Conservation (phyloP, 2,329 filamentous ascomycete species). For the Allantophomopsis lycopodina region DNA sequence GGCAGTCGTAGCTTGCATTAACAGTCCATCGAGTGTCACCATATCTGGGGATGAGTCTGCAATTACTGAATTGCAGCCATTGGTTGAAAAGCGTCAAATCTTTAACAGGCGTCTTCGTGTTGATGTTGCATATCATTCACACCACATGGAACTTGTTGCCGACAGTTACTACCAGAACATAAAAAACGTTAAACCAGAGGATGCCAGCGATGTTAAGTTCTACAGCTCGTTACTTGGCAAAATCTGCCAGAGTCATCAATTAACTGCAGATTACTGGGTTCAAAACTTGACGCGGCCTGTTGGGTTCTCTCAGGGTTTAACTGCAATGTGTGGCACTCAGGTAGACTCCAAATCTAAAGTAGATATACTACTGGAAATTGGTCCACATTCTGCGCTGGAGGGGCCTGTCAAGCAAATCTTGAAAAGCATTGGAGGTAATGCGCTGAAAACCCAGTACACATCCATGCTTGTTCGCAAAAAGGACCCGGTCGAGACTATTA, state of each 20-base stretch:
- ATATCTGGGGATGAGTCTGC: conserved; percentile 15
- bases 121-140: conserved; percentile 19
- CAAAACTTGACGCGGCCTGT: conserved; percentile 31
- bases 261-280: conserved; percentile 29
- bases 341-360: conserved; percentile 2
- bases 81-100: conserved; percentile 12
- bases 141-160: conserved; percentile 17
- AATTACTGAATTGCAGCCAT: conserved; percentile 12
- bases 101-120: conserved; percentile 16
- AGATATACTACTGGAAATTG: conserved; percentile 7
- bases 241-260: conserved; percentile 7
- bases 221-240: conserved; percentile 13
- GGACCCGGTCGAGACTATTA: conserved; percentile 28
- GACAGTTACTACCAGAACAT: conserved; percentile 11
- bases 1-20: conserved; percentile 20
- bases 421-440: conserved; percentile 26
- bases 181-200: conserved; percentile 4
- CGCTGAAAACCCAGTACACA: conserved; percentile 21
- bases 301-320: conserved; percentile 26
- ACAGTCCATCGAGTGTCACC: conserved; percentile 17
- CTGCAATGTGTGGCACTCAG: conserved; percentile 9
- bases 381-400: conserved; percentile 2
- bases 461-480: conserved; percentile 35
- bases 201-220: conserved; percentile 4
- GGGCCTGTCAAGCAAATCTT: conserved; percentile 12